phyloP scores from a whole-genome alignment of 768 basidiomycete species.

The Suillus placidus region DNA sequence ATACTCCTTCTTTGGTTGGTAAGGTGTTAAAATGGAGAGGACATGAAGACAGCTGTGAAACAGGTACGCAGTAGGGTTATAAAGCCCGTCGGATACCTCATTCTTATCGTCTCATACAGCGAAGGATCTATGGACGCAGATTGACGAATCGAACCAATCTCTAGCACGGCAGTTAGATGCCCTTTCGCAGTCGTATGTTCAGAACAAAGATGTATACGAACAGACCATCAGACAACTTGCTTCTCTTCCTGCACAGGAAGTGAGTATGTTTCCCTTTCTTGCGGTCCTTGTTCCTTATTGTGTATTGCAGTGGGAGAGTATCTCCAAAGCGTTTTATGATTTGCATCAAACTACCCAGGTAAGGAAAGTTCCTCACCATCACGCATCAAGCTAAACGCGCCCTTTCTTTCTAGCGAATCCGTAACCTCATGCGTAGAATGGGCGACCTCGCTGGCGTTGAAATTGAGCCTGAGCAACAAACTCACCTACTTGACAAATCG shows the following conservation, averaged over 20 bases:
- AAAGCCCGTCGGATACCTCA: neutral
- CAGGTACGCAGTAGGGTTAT: conserved; percentile 43
- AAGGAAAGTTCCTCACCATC: conserved; percentile 11
- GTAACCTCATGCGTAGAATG: conserved; percentile 83
- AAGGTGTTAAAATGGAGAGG: conserved; percentile 82
- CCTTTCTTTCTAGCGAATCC: conserved; percentile 59
- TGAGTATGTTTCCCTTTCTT: conserved; percentile 19
- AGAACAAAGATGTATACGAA: conserved; percentile 53
- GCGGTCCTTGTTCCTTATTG: conserved; percentile 1
- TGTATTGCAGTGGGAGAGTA: conserved; percentile 51
- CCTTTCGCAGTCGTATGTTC: conserved; percentile 51
- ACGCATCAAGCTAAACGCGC: neutral
- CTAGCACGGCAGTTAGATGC: conserved; percentile 54
- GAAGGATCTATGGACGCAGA: conserved; percentile 61
- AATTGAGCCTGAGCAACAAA: conserved; percentile 91
- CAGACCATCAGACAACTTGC: conserved; percentile 65
- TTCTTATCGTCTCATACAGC: conserved; percentile 42
- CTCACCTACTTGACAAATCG: conserved; percentile 77
- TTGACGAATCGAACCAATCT: conserved; percentile 64
- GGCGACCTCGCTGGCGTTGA: conserved; percentile 71
- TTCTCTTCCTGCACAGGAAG: conserved; percentile 59
- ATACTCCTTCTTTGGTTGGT: conserved; percentile 92
- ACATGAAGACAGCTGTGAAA: conserved; percentile 58
- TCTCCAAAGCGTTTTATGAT: conserved; percentile 60
- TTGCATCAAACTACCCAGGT: conserved; percentile 65